A percentile compares a stretch with the other conserved stretches of the same genome.
These are phyloP conservation scores for Sistotremastrum suecicum DNA, from an alignment of 768 basidiomycete species.

Conservation along the genomic window DNA sequence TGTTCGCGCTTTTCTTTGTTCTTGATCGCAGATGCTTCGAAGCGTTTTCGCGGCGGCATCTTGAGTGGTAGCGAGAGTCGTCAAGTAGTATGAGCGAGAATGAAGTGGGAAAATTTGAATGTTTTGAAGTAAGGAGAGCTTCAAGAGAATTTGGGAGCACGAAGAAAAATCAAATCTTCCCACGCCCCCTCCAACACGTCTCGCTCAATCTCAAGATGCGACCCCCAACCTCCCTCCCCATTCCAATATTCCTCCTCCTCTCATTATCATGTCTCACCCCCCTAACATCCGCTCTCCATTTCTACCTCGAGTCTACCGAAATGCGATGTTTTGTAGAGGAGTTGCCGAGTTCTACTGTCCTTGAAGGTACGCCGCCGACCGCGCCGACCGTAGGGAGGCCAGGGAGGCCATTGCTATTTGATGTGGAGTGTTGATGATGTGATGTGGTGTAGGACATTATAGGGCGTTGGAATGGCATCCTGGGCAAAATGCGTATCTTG, in stretches of 20 bases:
- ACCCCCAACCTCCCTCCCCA: constrained; percentile 26
- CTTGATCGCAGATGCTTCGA: constrained; percentile 56
- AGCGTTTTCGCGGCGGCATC: constrained; percentile 39
- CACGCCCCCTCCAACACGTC: not conserved
- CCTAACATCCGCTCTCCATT: constrained; percentile 69
- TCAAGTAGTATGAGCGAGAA: too few species aligned
- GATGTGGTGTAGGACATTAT: constrained; percentile 89
- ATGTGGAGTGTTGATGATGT: too few species aligned
- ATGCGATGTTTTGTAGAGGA: constrained; percentile 95
- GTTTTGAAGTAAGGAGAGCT: too few species aligned
- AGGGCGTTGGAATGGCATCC: constrained; percentile 88
- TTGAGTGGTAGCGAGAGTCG: not conserved
- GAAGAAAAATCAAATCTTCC: not conserved
- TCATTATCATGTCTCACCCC: constrained; percentile 19
- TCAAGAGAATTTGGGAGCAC: not conserved
- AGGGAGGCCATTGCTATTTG: too few species aligned
- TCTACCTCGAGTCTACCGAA: constrained; percentile 92
- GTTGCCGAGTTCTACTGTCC: constrained; percentile 86
- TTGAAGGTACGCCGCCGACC: too few species aligned
- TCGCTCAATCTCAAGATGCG: constrained; percentile 28
- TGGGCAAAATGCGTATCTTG: constrained; percentile 43
- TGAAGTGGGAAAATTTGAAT: too few species aligned
- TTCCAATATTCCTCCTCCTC: constrained; percentile 33
- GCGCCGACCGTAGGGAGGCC: too few species aligned
- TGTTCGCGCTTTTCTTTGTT: constrained; percentile 87